Percentiles rank a stretch among this genome's conserved stretches.
Evolutionary conservation across 2,329 filamentous ascomycete genomes (phyloP).

Genomic region (Pestalotiopsis fici): DNA sequence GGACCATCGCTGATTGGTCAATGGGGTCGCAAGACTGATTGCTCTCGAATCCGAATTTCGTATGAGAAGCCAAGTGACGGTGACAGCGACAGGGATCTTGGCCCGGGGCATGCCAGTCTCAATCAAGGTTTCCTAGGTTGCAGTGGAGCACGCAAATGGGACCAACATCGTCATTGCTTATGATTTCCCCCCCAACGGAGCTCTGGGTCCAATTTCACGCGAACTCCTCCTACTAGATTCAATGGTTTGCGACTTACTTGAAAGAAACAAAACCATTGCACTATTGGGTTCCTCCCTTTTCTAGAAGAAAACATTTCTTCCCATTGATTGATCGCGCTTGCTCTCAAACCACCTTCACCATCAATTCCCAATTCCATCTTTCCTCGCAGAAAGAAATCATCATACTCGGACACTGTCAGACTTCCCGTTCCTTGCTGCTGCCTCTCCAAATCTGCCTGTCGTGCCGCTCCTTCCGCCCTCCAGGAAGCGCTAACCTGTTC

Average conservation of each 20-base stretch:
- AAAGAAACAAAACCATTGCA: not conserved
- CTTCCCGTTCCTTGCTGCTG: not conserved
- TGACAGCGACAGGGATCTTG: not conserved
- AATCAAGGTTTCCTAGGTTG: not conserved
- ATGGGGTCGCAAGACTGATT: conserved; percentile 1
- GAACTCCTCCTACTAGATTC: not conserved
- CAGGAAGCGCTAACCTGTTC: not conserved
- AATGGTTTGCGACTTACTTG: not conserved
- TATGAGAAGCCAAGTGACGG: not conserved
- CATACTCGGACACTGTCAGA: not conserved
- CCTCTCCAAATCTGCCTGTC: not conserved
- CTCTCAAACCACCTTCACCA: not conserved
- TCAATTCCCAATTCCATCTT: not conserved
- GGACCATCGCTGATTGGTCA: conserved; percentile 13
- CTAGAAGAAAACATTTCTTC: not conserved
- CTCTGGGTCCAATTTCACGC: not conserved
- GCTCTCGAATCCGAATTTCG: not conserved
- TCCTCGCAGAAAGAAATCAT: not conserved
- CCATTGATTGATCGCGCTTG: not conserved
- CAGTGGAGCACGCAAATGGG: conserved; percentile 5
- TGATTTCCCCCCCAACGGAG: not conserved
- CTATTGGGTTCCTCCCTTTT: not conserved
- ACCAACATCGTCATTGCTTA: conserved; percentile 10
- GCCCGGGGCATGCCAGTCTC: not conserved
- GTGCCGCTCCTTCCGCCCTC: not conserved